Base-by-base conservation (phyloP, 75 land plant species). In the Pinus albicaulis region DNA sequence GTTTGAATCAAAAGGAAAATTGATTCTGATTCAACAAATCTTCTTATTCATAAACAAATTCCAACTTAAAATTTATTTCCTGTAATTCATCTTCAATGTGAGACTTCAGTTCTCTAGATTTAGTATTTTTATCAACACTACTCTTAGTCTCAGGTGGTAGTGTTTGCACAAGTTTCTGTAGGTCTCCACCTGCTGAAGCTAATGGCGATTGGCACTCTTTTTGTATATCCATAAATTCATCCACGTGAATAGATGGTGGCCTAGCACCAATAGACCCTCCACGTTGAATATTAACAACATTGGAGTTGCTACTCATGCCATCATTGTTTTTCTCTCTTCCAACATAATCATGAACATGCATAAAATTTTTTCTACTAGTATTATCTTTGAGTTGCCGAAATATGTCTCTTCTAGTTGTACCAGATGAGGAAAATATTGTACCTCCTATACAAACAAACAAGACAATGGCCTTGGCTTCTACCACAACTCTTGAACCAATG, bases 341-440 rank as follows among this genome's bases (percentile, higher is more conserved):
- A 83, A 96, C 94, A 89, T 96, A 96, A 78, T 96, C 99, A 89
- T 96, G 97, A n/a, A 96, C 99, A 85, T 96, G 99, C 99, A 92
- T 93, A 20, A 97, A 96, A 38, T 97, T 93, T 57, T 97, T 94
- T 77, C 99, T 88, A 78, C 99, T 96, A 7, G 95, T 93, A 74
- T 96, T 96, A 68, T 97, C 97, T 62, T 93, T 96, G 6, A 97
- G 86, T 56, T 88, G 94, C 28, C 97, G 80, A 65, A 96, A 96
- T 55, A 88, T 86, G 75, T 96, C 95, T 71, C 97, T 79, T 16
- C 95, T 88, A 53, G 78, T 77, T 14, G 90, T 72, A 61, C 76
- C 87, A 72, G 91, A 71, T 59, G 87, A 69, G 41, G 82, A 78
- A 55, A 80, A 64, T 14, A 88, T 15, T 20, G 74, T 56, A 48